Percentiles rank a stretch among this genome's conserved stretches.
Evolutionary conservation across 441 rosid genomes (phyloP).

Genomic region (Gossypium gossypioides): DNA sequence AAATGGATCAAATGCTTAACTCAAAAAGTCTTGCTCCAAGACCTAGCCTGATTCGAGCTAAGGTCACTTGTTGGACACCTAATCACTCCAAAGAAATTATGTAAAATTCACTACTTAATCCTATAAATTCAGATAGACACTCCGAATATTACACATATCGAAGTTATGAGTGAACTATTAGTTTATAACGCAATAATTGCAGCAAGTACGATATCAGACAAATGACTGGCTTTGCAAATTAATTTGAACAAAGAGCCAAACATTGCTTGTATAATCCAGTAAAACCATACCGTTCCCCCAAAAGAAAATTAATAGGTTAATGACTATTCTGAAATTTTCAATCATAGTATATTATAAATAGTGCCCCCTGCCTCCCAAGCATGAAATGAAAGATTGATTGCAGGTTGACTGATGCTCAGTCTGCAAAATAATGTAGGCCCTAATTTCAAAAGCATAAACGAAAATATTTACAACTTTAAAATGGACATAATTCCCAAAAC

Average conservation of each 20-base stretch:
- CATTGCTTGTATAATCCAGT: too few species aligned
- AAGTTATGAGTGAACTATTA: background rate
- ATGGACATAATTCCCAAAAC: conserved; percentile 21
- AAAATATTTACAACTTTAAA: conserved; percentile 5
- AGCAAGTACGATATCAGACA: background rate
- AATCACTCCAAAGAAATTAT: background rate
- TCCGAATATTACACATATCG: background rate
- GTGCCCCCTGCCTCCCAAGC: too few species aligned
- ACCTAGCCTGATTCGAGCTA: background rate
- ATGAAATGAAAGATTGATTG: background rate
- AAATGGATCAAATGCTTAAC: background rate
- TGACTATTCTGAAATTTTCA: too few species aligned
- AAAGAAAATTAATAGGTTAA: too few species aligned
- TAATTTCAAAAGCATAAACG: background rate
- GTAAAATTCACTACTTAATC: background rate
- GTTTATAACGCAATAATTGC: background rate
- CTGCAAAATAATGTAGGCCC: background rate
- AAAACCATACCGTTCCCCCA: too few species aligned
- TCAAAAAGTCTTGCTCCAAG: background rate
- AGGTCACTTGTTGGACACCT: background rate
- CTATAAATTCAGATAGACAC: background rate
- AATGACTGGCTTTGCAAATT: too few species aligned
- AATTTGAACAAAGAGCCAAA: too few species aligned
- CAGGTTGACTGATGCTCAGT: background rate
- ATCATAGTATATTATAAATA: too few species aligned